Percentiles rank a stretch among this genome's conserved stretches.
Evolutionary conservation across 2,329 filamentous ascomycete genomes (phyloP).

Genomic region (Alternaria sp.): DNA sequence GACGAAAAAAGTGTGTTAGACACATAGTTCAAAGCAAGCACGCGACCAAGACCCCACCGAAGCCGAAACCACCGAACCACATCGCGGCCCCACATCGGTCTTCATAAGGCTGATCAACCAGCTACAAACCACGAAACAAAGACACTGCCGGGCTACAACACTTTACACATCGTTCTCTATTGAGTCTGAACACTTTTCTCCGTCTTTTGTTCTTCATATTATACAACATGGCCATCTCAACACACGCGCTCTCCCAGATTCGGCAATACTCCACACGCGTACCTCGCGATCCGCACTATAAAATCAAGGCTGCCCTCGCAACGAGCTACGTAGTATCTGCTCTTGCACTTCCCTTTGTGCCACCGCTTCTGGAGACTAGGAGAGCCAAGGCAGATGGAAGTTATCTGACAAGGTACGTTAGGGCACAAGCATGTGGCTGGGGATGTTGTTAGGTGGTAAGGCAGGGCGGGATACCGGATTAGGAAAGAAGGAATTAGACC

Average conservation of each 20-base stretch:
- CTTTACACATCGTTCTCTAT: not conserved
- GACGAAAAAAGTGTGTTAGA: not conserved
- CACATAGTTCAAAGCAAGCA: not conserved
- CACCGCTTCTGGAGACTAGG: constrained; percentile 50
- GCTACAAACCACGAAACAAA: not conserved
- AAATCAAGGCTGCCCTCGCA: constrained; percentile 48
- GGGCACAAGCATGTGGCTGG: not conserved
- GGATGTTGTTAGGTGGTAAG: not conserved
- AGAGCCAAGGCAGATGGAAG: constrained; percentile 49
- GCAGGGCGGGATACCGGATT: not conserved
- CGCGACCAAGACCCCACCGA: constrained; percentile 1
- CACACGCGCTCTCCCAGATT: constrained; percentile 43
- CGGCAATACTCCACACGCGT: constrained; percentile 49
- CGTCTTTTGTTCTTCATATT: not conserved
- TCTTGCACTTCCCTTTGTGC: constrained; percentile 53
- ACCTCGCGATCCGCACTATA: constrained; percentile 47
- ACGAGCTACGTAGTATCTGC: constrained; percentile 51
- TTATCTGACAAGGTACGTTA: constrained; percentile 49
- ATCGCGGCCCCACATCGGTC: not conserved
- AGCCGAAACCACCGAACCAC: not conserved
- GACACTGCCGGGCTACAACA: not conserved
- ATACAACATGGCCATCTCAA: constrained; percentile 41
- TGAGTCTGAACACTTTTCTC: not conserved
- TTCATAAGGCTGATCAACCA: not conserved
- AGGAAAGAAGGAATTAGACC: not conserved